Percentiles rank a stretch among this genome's conserved stretches.
These are phyloP conservation scores for Fragaria vesca DNA, from an alignment of 306 rosid species.

Conservation along the genomic window DNA sequence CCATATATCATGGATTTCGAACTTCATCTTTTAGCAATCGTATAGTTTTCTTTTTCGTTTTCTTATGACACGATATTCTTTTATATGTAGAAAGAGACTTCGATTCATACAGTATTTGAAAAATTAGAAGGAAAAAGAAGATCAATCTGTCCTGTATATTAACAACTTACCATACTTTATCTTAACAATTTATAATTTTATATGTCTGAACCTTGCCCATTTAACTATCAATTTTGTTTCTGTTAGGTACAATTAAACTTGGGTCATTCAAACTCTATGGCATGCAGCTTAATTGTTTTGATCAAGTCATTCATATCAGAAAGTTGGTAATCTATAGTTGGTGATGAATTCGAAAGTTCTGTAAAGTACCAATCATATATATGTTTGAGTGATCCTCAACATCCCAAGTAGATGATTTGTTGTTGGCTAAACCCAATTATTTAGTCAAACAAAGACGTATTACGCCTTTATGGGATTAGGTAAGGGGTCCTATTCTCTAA, in stretches of 20 bases:
- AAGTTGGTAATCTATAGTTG: neutral
- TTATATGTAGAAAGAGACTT: too few species aligned
- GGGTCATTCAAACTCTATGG: neutral
- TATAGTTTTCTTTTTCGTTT: too few species aligned
- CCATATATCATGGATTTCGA: too few species aligned
- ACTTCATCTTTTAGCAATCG: too few species aligned
- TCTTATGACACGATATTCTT: too few species aligned
- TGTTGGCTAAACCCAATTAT: slow-evolving; percentile 14
- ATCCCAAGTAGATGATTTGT: neutral
- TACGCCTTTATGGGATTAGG: slow-evolving; percentile 11
- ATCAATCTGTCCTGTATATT: too few species aligned
- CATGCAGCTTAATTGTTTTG: neutral
- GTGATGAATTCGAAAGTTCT: neutral
- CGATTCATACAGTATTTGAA: too few species aligned
- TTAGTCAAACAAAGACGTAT: slow-evolving; percentile 10
- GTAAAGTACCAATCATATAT: neutral
- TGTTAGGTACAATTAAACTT: neutral
- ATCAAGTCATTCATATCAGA: neutral
- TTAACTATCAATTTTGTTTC: neutral
- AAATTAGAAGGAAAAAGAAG: too few species aligned
- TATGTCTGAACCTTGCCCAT: neutral
- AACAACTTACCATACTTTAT: too few species aligned
- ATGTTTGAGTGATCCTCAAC: slow-evolving; percentile 10
- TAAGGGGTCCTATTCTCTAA: slow-evolving; percentile 10
- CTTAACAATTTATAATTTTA: too few species aligned